Evolutionary conservation across 202 grass and related monocot species (phyloP).

Genomic region (Panicum hallii): DNA sequence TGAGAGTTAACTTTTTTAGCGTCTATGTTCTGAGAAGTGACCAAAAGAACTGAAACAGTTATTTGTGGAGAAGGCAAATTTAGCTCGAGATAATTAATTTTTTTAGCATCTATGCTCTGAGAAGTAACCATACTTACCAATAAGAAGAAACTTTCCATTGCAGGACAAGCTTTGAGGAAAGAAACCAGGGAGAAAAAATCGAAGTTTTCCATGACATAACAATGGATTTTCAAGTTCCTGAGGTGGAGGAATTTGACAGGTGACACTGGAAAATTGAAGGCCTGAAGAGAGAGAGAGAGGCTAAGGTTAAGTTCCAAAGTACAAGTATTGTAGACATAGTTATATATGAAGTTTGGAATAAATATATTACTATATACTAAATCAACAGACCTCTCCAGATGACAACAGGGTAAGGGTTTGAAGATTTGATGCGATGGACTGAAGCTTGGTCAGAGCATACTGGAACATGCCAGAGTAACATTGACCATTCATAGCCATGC

Average conservation of each 20-base stretch:
- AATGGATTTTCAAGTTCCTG: slow-evolving; percentile 30
- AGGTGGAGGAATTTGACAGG: slow-evolving; percentile 31
- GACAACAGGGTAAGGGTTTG: slow-evolving; percentile 13
- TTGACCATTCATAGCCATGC: background rate
- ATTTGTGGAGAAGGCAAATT: too few relatives aligned
- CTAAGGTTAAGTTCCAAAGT: background rate
- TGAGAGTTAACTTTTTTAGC: background rate
- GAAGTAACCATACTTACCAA: slow-evolving; percentile 18
- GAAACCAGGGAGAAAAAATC: slow-evolving; percentile 37
- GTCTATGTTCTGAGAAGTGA: too few relatives aligned
- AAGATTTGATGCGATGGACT: background rate
- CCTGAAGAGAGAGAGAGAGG: slow-evolving; percentile 14
- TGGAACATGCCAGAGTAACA: slow-evolving; percentile 6
- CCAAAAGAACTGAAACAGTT: too few relatives aligned
- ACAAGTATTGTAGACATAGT: background rate
- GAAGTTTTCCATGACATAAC: background rate
- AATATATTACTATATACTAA: background rate
- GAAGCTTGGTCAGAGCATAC: slow-evolving; percentile 9
- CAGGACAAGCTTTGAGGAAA: slow-evolving; percentile 40
- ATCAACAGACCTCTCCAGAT: slow-evolving; percentile 1
- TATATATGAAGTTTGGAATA: background rate
- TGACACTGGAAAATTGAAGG: background rate
- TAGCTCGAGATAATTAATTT: too few relatives aligned
- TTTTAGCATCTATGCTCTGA: too few relatives aligned
- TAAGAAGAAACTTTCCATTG: slow-evolving; percentile 33